These are phyloP conservation scores for Elsinoe batatas DNA, from an alignment of 2,329 filamentous ascomycete genomes.

Conservation along the genomic window DNA sequence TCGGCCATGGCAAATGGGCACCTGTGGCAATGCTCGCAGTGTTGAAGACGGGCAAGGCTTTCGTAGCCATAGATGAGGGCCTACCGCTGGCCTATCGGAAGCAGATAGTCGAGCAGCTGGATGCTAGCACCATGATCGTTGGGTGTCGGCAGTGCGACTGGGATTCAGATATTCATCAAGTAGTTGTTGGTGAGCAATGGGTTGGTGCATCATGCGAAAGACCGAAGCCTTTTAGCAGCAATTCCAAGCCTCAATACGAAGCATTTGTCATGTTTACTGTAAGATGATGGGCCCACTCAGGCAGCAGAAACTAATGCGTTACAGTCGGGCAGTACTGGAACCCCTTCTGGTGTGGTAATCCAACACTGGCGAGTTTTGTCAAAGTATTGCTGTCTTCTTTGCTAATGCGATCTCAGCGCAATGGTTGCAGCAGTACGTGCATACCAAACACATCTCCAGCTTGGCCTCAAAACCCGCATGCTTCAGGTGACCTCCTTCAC, in stretches of 20 bases:
- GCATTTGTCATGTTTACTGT: constrained; percentile 9
- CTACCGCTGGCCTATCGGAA: constrained; percentile 17
- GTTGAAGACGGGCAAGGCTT: constrained; percentile 25
- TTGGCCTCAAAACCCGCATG: background rate
- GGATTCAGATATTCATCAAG: background rate
- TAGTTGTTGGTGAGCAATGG: too few species aligned
- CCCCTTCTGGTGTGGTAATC: constrained; percentile 3
- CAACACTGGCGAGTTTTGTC: background rate
- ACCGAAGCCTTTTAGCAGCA: too few species aligned
- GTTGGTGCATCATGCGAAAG: too few species aligned
- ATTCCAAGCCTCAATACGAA: background rate
- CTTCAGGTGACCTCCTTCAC: constrained; percentile 1
- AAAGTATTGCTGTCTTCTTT: background rate
- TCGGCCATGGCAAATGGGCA: constrained; percentile 23
- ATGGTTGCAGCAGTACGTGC: background rate
- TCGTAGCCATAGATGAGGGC: constrained; percentile 21
- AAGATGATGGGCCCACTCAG: background rate
- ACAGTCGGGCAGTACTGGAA: background rate
- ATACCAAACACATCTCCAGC: background rate
- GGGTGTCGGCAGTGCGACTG: background rate
- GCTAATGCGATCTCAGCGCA: background rate
- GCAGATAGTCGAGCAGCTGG: constrained; percentile 19
- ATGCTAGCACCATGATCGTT: constrained; percentile 15
- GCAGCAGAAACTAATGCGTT: background rate
- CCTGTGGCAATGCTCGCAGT: constrained; percentile 22